phyloP scores from a whole-genome alignment of 176 grass and related monocot species.

The Carex cristatella region DNA sequence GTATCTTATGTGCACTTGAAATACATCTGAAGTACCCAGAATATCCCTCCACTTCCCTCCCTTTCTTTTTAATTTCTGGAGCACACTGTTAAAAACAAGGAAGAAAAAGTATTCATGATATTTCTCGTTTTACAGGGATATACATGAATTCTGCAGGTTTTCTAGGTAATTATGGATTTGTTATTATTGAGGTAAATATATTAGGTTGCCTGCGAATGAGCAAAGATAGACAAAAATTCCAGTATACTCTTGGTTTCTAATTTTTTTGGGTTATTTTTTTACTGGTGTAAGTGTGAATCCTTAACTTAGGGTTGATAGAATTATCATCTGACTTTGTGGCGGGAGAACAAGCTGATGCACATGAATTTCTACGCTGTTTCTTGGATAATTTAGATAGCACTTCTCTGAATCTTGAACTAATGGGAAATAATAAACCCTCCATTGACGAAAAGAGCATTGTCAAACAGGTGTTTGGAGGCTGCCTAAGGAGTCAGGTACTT shows the following conservation, averaged over 20 bases:
- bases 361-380: constrained; percentile 76
- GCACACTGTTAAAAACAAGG: not conserved
- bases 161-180: not conserved
- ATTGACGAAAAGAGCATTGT: constrained; percentile 73
- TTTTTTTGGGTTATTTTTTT: not conserved
- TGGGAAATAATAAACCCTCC: constrained; percentile 31
- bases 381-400: constrained; percentile 69
- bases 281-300: constrained; percentile 24
- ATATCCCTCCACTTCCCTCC: not conserved
- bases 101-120: not conserved
- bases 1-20: not conserved
- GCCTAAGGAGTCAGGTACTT: constrained; percentile 72
- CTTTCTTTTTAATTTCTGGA: too few species aligned
- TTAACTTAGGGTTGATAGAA: constrained; percentile 55
- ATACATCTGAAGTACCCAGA: not conserved
- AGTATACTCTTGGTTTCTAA: not conserved
- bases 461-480: constrained; percentile 76
- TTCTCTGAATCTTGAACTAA: constrained; percentile 30
- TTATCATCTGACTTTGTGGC: constrained; percentile 60
- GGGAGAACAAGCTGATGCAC: constrained; percentile 83
- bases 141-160: not conserved
- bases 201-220: not conserved
- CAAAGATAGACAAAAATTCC: not conserved
- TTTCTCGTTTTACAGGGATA: not conserved
- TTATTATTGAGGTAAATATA: not conserved